Evolutionary conservation across 495 filamentous ascomycete species (phyloP).

Genomic region (Aspergillus diversus): DNA sequence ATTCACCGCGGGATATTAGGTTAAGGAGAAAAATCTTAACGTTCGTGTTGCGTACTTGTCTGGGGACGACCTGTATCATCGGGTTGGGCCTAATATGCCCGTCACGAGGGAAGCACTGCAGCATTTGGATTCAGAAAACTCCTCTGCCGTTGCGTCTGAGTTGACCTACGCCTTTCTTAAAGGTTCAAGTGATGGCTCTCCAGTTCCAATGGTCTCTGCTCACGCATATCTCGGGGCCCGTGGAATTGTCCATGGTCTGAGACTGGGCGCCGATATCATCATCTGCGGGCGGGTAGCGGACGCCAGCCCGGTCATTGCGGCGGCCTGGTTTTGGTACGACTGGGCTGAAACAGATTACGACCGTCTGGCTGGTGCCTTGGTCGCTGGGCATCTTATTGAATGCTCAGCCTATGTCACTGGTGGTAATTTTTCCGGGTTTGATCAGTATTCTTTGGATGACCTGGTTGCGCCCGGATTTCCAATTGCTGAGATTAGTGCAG

Average conservation of each 20-base stretch:
- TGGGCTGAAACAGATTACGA: slow-evolving; percentile 46
- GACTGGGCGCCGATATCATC: slow-evolving; percentile 54
- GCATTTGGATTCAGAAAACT: slow-evolving; percentile 41
- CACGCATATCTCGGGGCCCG: slow-evolving; percentile 50
- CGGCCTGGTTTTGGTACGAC: slow-evolving; percentile 50
- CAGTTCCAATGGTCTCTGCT: slow-evolving; percentile 34
- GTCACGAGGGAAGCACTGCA: slow-evolving; percentile 31
- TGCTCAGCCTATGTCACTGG: slow-evolving; percentile 57
- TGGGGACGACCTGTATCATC: slow-evolving; percentile 47
- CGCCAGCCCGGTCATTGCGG: slow-evolving; percentile 52
- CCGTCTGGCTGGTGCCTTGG: slow-evolving; percentile 45
- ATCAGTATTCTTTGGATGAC: slow-evolving; percentile 29
- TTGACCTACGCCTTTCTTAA: slow-evolving; percentile 33
- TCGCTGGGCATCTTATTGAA: slow-evolving; percentile 57
- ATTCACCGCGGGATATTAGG: slow-evolving; percentile 10
- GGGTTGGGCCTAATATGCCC: slow-evolving; percentile 34
- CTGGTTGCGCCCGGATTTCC: slow-evolving; percentile 42
- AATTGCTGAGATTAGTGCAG: slow-evolving; percentile 41
- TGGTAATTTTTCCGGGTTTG: slow-evolving; percentile 57
- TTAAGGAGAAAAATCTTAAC: slow-evolving; percentile 30
- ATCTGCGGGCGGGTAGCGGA: slow-evolving; percentile 57
- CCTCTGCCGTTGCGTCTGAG: slow-evolving; percentile 16
- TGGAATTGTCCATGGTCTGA: slow-evolving; percentile 48
- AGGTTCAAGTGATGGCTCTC: slow-evolving; percentile 6
- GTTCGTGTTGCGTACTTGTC: slow-evolving; percentile 51